Base-by-base conservation (phyloP, 2,329 filamentous ascomycete genomes). In the Chrysoporthe cubensis region DNA sequence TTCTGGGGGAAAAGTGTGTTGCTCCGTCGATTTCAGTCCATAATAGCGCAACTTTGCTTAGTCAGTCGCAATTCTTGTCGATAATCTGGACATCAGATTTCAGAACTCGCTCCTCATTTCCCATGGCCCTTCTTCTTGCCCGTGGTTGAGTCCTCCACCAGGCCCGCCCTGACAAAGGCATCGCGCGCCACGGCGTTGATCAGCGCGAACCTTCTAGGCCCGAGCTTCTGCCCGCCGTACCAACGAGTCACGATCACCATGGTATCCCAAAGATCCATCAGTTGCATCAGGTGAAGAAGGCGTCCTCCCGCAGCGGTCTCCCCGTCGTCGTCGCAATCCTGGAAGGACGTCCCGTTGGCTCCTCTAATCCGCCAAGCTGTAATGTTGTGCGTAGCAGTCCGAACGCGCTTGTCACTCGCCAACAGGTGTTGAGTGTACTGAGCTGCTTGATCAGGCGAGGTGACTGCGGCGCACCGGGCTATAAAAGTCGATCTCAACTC, bases 281-380 rank as follows among this genome's bases (percentile, higher is more conserved):
- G 80, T 81, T 97, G 94, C 89, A 99, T 91, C 42, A 99, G 82
- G 80, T 97, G 93, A 69, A 98, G 80, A 75, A 99, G 79, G 54
- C 96, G 85, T 0, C 91, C 90, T 0, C 96, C 96, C 0, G 96
- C 96, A 6, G 96, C 96, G 37, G 92, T 92, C 84, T 99, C 96
- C 2, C 96, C 96, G 77, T 99, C 96, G 74, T 99, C 96, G 74
- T 99, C 92, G 76, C 91, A 97, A 79, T 99, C 96, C 78, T 98
- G 94, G 72, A 90, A 93, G 40, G 82, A 81, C 62, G 84, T 85
- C 4, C 82, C 81, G 71, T 79, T 81, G 66, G 82, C 84, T 0
- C 87, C 87, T 42, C 86, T 87, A 65, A 98, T 94, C 13, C 96
- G 88, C 92, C 94, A 98, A 1, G 95, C 95, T 26, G 91, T 94